These are phyloP conservation scores for Coprinopsis strossmayeri DNA, from an alignment of 768 basidiomycete genomes.

Conservation along the genomic window DNA sequence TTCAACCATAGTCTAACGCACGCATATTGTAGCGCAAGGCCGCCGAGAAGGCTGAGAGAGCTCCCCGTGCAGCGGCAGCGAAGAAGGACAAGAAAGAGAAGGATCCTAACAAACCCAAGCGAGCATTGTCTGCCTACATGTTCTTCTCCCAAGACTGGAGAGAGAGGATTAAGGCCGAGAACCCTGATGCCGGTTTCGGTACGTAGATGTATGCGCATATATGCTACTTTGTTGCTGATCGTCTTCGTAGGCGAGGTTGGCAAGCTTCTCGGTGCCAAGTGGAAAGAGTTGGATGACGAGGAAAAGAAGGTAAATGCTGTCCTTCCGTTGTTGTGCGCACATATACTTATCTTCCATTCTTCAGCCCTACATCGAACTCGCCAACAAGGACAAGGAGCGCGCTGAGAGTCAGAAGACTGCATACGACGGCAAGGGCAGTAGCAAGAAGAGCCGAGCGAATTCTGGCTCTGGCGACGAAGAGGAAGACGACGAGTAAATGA, in stretches of 20 bases:
- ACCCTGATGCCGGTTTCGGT: conserved; percentile 94
- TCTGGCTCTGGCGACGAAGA: conserved; percentile 26
- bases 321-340: not conserved
- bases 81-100: conserved; percentile 65
- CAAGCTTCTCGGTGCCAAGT: conserved; percentile 91
- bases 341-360: conserved; percentile 11
- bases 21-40: conserved; percentile 56
- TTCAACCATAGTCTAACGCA: conserved; percentile 7
- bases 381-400: conserved; percentile 79
- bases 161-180: conserved; percentile 91
- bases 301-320: conserved; percentile 73
- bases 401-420: conserved; percentile 74
- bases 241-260: conserved; percentile 72
- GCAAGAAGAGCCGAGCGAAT: conserved; percentile 6
- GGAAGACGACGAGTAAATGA: conserved; percentile 27
- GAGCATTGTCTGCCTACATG: conserved; percentile 96
- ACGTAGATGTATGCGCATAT: conserved; percentile 18
- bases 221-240: conserved; percentile 1
- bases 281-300: conserved; percentile 89
- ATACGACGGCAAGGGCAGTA: conserved; percentile 30
- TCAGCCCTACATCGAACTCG: conserved; percentile 85
- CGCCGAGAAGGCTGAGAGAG: conserved; percentile 64
- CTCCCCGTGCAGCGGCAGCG: conserved; percentile 21
- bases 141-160: conserved; percentile 97
- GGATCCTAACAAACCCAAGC: conserved; percentile 83